Conservation (phyloP, 805 yeast species). For the Zygosaccharomyces gambellarensis region DNA sequence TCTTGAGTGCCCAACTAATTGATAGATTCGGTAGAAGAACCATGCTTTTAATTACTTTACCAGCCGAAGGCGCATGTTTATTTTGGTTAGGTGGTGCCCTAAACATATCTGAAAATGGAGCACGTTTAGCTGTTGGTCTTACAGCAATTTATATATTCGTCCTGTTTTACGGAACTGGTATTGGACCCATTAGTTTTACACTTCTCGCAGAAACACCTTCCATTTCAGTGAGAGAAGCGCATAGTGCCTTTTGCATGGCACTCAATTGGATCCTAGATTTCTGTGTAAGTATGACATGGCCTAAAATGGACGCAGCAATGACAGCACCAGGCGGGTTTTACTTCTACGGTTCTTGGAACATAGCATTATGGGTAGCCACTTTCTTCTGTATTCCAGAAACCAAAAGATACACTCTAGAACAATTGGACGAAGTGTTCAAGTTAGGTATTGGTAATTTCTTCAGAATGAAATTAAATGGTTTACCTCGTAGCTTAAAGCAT, state of each 20-base stretch:
- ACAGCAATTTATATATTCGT: constrained; percentile 45
- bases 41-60: constrained; percentile 52
- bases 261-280: constrained; percentile 40
- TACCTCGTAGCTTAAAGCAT: neutral
- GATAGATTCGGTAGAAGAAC: constrained; percentile 67
- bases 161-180: constrained; percentile 45
- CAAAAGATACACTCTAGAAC: constrained; percentile 66
- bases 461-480: constrained; percentile 6
- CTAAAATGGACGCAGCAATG: constrained; percentile 42
- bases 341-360: constrained; percentile 50
- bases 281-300: constrained; percentile 55
- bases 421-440: constrained; percentile 65
- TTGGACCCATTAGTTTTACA: constrained; percentile 53
- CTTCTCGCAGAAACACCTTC: constrained; percentile 51
- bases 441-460: constrained; percentile 18
- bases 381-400: constrained; percentile 55
- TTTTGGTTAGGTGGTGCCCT: constrained; percentile 48
- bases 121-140: constrained; percentile 42
- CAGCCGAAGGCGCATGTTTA: constrained; percentile 52
- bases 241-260: constrained; percentile 48
- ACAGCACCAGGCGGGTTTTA: constrained; percentile 47
- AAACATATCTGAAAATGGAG: constrained; percentile 36
- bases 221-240: constrained; percentile 47
- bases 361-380: constrained; percentile 44
- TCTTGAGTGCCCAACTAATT: constrained; percentile 53